Evolutionary conservation across 208 protist genomes (phyloP).

Genomic region (Leishmania lainsoni): DNA sequence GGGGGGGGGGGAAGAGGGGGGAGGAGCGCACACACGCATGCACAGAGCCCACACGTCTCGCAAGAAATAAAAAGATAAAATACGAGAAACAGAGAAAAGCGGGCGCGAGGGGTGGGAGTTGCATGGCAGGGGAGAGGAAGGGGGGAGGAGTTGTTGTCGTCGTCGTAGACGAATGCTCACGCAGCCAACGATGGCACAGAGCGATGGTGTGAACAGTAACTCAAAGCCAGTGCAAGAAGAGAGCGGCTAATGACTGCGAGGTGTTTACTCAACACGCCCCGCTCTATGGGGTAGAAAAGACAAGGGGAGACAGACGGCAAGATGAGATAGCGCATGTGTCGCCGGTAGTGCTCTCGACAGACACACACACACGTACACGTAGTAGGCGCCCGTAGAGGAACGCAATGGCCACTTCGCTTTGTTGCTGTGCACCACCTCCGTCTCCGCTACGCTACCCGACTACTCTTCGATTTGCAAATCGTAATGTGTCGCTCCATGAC

Average conservation of each 20-base stretch:
- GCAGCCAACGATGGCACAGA: not conserved
- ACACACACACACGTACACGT: conserved; percentile 10
- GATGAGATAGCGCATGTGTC: not conserved
- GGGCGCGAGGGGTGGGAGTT: not conserved
- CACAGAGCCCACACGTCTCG: not conserved
- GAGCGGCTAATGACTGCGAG: not conserved
- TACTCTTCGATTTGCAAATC: conserved; percentile 28
- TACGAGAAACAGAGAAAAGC: not conserved
- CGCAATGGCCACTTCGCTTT: too few relatives aligned
- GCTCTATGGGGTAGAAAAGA: not conserved
- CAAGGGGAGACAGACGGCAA: not conserved
- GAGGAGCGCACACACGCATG: not conserved
- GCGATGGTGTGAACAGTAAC: not conserved
- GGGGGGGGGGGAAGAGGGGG: not conserved
- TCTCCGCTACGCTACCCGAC: conserved; percentile 11
- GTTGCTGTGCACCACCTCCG: not conserved
- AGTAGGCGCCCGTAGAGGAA: not conserved
- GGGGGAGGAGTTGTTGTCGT: not conserved
- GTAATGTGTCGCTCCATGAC: conserved; percentile 50
- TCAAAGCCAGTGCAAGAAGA: not conserved
- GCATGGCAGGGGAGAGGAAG: not conserved
- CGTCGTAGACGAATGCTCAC: not conserved
- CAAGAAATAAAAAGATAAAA: not conserved
- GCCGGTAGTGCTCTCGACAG: not conserved
- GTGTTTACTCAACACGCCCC: not conserved